Evolutionary conservation across 371 early-diverging fungal genomes (phyloP).

Genomic region (Umbelopsis sp.): DNA sequence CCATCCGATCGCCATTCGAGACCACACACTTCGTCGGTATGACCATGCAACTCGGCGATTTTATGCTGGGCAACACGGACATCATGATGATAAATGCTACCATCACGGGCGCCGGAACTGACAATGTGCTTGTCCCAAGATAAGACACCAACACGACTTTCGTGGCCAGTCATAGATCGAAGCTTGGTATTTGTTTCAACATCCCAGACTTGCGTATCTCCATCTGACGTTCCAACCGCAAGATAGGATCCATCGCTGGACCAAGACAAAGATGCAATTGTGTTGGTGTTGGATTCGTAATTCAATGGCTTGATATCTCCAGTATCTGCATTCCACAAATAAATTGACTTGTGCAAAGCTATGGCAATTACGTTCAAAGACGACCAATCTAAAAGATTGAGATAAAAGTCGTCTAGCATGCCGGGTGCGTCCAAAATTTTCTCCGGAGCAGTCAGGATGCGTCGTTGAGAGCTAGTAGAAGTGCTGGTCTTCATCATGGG

Average conservation of each 20-base stretch:
- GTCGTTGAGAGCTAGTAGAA: slow-evolving; percentile 53
- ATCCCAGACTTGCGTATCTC: slow-evolving; percentile 91
- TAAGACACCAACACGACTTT: slow-evolving; percentile 80
- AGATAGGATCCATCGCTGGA: slow-evolving; percentile 78
- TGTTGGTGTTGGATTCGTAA: slow-evolving; percentile 52
- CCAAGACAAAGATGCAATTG: slow-evolving; percentile 79
- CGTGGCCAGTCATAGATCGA: slow-evolving; percentile 78
- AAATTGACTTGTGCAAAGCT: slow-evolving; percentile 86
- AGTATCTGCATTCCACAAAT: slow-evolving; percentile 90
- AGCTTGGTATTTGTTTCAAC: slow-evolving; percentile 66
- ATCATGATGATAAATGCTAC: slow-evolving; percentile 93
- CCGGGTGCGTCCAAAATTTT: slow-evolving; percentile 91
- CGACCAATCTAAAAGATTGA: slow-evolving; percentile 98
- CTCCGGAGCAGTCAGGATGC: slow-evolving; percentile 72
- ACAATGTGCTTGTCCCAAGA: slow-evolving; percentile 88
- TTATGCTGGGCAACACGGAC: slow-evolving; percentile 83
- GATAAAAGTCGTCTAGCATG: slow-evolving; percentile 95
- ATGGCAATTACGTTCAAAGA: slow-evolving; percentile 81
- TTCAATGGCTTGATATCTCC: slow-evolving; percentile 75
- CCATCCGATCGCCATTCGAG: slow-evolving; percentile 93
- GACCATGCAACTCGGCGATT: slow-evolving; percentile 66
- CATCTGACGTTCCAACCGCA: slow-evolving; percentile 83
- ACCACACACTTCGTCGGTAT: slow-evolving; percentile 92
- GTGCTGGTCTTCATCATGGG: slow-evolving; percentile 37
- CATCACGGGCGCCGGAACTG: slow-evolving; percentile 87